Conservation (phyloP, 306 rosid genomes). For the Prunus mume region DNA sequence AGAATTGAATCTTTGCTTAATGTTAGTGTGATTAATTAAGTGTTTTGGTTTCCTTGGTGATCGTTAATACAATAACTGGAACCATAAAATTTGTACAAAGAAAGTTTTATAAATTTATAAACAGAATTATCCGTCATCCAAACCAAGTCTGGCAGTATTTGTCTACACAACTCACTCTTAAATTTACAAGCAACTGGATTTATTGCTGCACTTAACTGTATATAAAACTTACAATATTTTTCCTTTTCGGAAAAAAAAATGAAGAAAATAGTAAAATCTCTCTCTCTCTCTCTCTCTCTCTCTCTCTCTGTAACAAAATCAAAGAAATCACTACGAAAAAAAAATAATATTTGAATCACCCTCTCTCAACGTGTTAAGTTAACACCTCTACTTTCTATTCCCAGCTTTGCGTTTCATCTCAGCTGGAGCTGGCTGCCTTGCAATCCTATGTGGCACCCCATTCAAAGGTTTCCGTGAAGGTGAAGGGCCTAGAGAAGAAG, state of each 20-base stretch:
- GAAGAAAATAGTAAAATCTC: constrained; percentile 25
- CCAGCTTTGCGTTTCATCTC: constrained; percentile 78
- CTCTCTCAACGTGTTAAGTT: constrained; percentile 26
- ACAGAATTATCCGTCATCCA: constrained; percentile 18
- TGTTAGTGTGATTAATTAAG: not conserved
- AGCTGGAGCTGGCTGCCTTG: constrained; percentile 65
- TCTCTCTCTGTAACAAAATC: constrained; percentile 32
- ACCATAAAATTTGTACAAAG: too few species aligned
- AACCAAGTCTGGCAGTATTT: constrained; percentile 30
- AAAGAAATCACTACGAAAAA: constrained; percentile 21
- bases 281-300: constrained; percentile 31
- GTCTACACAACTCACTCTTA: constrained; percentile 15
- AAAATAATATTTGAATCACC: constrained; percentile 17
- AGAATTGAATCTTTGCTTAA: not conserved
- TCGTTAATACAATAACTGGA: too few species aligned
- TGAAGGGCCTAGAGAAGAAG: constrained; percentile 71
- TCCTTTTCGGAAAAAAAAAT: constrained; percentile 12
- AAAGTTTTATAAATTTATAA: not conserved
- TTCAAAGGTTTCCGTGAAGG: constrained; percentile 73
- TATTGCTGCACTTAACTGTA: constrained; percentile 70
- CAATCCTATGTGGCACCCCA: constrained; percentile 50
- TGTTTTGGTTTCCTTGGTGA: too few species aligned
- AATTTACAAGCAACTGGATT: constrained; percentile 68
- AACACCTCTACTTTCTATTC: constrained; percentile 56
- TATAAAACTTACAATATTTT: constrained; percentile 37